These are phyloP conservation scores for Albatrellus ellisii DNA, from an alignment of 768 basidiomycete genomes.

Conservation along the genomic window DNA sequence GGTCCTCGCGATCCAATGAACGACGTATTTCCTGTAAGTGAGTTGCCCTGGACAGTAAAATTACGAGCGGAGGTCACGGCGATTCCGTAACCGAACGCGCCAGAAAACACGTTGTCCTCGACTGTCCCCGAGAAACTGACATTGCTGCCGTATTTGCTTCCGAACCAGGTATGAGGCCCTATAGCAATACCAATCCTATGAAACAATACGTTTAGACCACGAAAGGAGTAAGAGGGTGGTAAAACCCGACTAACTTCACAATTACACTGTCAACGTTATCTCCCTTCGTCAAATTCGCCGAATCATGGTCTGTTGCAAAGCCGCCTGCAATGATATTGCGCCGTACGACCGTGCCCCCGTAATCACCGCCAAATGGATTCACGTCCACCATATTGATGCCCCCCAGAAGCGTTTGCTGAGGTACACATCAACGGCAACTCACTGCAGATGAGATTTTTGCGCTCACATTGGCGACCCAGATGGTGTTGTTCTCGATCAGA, in stretches of 20 bases:
- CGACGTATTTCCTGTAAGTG: slow-evolving; percentile 52
- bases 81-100: slow-evolving; percentile 65
- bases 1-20: slow-evolving; percentile 61
- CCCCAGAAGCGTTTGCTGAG: slow-evolving; percentile 53
- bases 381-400: slow-evolving; percentile 75
- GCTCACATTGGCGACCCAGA: slow-evolving; percentile 55
- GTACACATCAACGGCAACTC: not conserved
- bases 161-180: slow-evolving; percentile 70
- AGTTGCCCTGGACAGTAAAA: slow-evolving; percentile 55
- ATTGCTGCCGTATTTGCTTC: slow-evolving; percentile 39
- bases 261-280: slow-evolving; percentile 45
- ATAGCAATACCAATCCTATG: slow-evolving; percentile 68
- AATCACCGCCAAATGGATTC: slow-evolving; percentile 54
- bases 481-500: slow-evolving; percentile 62
- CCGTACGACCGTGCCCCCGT: slow-evolving; percentile 45
- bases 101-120: slow-evolving; percentile 41
- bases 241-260: slow-evolving; percentile 42
- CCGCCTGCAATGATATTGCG: slow-evolving; percentile 61
- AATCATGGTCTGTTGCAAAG: slow-evolving; percentile 37
- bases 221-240: not conserved
- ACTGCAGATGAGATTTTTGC: not conserved
- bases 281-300: slow-evolving; percentile 32
- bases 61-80: slow-evolving; percentile 49
- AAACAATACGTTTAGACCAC: not conserved
- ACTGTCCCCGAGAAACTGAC: slow-evolving; percentile 42